Conservation (phyloP, 2,329 filamentous ascomycete genomes). For the Teratosphaeriaceae sp. region DNA sequence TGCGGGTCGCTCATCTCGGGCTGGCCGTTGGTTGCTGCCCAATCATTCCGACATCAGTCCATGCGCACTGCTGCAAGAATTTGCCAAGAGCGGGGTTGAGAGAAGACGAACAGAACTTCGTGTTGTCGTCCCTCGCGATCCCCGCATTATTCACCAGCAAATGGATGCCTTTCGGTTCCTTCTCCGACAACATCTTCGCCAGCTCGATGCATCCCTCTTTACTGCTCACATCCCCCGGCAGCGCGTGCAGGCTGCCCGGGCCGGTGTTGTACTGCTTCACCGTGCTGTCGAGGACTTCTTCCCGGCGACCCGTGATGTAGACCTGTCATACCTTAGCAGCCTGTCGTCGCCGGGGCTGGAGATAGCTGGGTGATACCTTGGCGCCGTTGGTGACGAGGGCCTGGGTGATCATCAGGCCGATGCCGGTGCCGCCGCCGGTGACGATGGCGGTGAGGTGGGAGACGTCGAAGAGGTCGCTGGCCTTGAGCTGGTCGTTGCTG, state of each 20-base stretch:
- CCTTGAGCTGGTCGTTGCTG: constrained; percentile 34
- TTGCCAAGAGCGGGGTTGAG: not conserved
- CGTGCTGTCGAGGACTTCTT: constrained; percentile 38
- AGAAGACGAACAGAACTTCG: constrained; percentile 37
- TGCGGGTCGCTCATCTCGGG: constrained; percentile 43
- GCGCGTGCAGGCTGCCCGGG: constrained; percentile 34
- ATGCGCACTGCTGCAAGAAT: too few relatives aligned
- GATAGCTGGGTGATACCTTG: too few relatives aligned
- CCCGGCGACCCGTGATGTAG: constrained; percentile 41
- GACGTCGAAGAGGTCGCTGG: constrained; percentile 40
- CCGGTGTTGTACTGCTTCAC: constrained; percentile 41
- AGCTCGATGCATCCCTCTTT: constrained; percentile 43
- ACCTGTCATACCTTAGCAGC: too few relatives aligned
- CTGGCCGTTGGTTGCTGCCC: constrained; percentile 32
- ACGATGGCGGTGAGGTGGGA: constrained; percentile 40
- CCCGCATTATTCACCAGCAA: constrained; percentile 50
- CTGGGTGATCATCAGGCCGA: constrained; percentile 35
- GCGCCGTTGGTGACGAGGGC: constrained; percentile 31
- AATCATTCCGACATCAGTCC: too few relatives aligned
- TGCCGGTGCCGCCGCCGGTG: constrained; percentile 40
- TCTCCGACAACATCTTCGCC: constrained; percentile 34
- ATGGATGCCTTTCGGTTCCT: constrained; percentile 48
- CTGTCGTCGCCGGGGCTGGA: too few relatives aligned
- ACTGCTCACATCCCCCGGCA: constrained; percentile 43
- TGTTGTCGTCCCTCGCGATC: constrained; percentile 46